Evolutionary conservation across 192 early-diverging fungal species (phyloP), one percentile per base, ranked within the genome.

Genomic region (Helicostylum pulchrum): DNA sequence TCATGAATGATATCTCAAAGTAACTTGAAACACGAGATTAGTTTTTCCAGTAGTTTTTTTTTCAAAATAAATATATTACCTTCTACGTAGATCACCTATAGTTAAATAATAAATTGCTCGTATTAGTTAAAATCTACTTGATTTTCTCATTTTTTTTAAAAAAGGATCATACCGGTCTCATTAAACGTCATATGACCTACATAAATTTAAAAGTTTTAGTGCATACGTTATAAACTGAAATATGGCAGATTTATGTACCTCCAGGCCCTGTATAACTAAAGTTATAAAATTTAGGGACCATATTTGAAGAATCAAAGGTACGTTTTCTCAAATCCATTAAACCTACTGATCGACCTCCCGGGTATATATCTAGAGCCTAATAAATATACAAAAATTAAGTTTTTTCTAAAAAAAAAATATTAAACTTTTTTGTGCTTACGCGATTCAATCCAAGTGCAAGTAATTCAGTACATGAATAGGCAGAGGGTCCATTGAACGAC

Each of bases 261-360:
- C 65, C 71, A 43, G 79, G 79, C 0, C 79, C 79, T 2, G 67
- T 73, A 39, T 78, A 81, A 36, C 76, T 75, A 31, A 72, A 61
- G 47, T 78, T 81, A 64, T 75, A 71, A 34, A 58, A 61, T 4
- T 39, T 15, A 11, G 79, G 79, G 14, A 12, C 62, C 53, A 81
- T 61, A 8, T 78, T 31, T 72, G 79, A 32, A 19, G 49, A 47
- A 55, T 72, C 58, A 31, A 72, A 72, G 4, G 14, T 45, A 1
- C 30, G 19, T 34, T 15, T 23, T 15, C 3, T 10, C 14, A 72
- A 50, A 20, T 49, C 65, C 1, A 14, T 2, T 2, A 72, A 20
- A 7, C 65, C 71, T 32, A n/a, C 30, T 20, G 43, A 3, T 47
- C 71, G 46, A 26, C 71, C 71, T 8, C 71, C 71, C 4, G 69